These are phyloP conservation scores for Herpotrichia juniperi DNA, from an alignment of 2,329 filamentous ascomycete genomes.

Conservation along the genomic window DNA sequence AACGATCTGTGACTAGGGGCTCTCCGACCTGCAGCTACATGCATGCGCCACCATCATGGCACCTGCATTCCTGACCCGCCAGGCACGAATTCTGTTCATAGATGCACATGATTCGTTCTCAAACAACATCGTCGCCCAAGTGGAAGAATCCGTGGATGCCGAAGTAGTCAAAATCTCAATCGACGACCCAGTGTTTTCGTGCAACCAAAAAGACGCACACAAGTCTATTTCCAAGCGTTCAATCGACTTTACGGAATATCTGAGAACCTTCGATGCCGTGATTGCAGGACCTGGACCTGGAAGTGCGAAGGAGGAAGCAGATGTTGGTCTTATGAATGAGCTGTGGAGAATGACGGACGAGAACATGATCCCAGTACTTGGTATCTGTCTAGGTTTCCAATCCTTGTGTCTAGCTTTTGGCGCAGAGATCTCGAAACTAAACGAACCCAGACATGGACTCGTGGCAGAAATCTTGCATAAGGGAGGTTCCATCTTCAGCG, in stretches of 20 bases:
- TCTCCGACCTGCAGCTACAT: not conserved
- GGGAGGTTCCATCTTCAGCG: constrained; percentile 68
- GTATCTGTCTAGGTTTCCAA: constrained; percentile 90
- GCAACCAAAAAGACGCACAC: too few species aligned
- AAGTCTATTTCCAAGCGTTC: constrained; percentile 45
- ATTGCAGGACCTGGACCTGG: constrained; percentile 92
- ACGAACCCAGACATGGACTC: constrained; percentile 82
- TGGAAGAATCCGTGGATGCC: constrained; percentile 71
- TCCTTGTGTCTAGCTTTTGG: constrained; percentile 75
- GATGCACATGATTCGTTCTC: constrained; percentile 98
- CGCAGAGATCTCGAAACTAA: constrained; percentile 68
- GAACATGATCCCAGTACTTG: constrained; percentile 75
- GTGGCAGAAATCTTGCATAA: constrained; percentile 70
- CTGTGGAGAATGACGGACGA: constrained; percentile 72
- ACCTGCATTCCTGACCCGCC: constrained; percentile 29
- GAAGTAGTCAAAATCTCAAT: constrained; percentile 76
- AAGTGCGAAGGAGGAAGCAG: constrained; percentile 71
- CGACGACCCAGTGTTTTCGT: constrained; percentile 51
- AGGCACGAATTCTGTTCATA: constrained; percentile 75
- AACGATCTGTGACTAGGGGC: not conserved
- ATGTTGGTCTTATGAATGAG: constrained; percentile 80
- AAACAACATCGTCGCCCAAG: constrained; percentile 87
- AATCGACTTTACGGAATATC: constrained; percentile 52
- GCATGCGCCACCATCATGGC: constrained; percentile 35
- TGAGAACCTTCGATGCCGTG: constrained; percentile 75